These are phyloP conservation scores for Lachnellula occidentalis DNA, from an alignment of 2,329 filamentous ascomycete species.

Conservation along the genomic window DNA sequence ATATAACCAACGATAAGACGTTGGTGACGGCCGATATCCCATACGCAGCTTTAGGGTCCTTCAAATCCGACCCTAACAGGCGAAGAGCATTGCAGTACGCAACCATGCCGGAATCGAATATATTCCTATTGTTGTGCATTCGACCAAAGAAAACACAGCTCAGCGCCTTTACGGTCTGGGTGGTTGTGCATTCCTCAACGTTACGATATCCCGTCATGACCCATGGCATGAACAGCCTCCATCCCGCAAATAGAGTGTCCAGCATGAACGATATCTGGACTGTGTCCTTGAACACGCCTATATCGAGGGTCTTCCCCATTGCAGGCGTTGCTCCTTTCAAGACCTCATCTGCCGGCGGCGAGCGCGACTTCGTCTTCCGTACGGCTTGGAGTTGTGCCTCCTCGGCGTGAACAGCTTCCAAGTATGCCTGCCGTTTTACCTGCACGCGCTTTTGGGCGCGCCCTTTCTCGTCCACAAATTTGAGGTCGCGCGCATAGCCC, in stretches of 20 bases:
- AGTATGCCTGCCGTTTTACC: slow-evolving; percentile 14
- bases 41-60: slow-evolving; percentile 5
- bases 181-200: slow-evolving; percentile 13
- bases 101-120: slow-evolving; percentile 6
- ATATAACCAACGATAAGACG: slow-evolving; percentile 10
- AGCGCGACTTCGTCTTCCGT: neutral
- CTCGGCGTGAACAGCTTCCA: slow-evolving; percentile 14
- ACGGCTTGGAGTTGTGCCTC: slow-evolving; percentile 4
- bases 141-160: slow-evolving; percentile 14
- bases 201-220: slow-evolving; percentile 6
- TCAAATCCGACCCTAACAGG: slow-evolving; percentile 11
- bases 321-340: neutral
- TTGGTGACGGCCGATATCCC: slow-evolving; percentile 9
- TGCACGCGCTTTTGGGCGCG: slow-evolving; percentile 15
- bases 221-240: slow-evolving; percentile 9
- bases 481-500: slow-evolving; percentile 13
- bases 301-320: neutral
- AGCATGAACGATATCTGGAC: slow-evolving; percentile 9
- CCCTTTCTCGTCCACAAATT: slow-evolving; percentile 17
- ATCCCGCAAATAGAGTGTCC: slow-evolving; percentile 8
- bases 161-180: slow-evolving; percentile 12
- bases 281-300: neutral
- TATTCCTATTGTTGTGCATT: slow-evolving; percentile 6
- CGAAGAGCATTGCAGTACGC: slow-evolving; percentile 14
- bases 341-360: too few species aligned